phyloP scores from a whole-genome alignment of 495 filamentous ascomycete species.

The Podospora pseudoanserina region DNA sequence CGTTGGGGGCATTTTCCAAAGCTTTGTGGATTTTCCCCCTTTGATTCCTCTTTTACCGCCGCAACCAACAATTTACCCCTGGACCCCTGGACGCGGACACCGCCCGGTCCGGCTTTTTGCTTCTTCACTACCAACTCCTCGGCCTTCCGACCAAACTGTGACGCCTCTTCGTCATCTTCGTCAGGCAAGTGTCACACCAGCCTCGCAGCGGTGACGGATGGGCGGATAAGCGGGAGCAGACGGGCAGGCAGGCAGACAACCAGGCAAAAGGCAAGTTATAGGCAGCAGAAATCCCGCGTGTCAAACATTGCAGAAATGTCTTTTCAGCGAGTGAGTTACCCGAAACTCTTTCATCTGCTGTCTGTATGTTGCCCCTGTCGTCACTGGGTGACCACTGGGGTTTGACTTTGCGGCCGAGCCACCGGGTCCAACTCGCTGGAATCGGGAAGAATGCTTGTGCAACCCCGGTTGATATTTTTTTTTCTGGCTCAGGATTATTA shows the following conservation, averaged over 20 bases:
- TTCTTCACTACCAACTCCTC: not conserved
- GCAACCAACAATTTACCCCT: not conserved
- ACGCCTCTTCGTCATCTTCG: not conserved
- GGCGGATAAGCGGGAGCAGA: not conserved
- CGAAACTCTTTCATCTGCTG: not conserved
- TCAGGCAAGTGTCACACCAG: constrained; percentile 27
- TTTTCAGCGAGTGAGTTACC: not conserved
- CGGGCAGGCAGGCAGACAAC: not conserved
- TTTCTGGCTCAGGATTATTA: constrained; percentile 1
- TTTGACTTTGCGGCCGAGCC: not conserved
- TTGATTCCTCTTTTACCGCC: not conserved
- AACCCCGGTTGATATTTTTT: constrained; percentile 12
- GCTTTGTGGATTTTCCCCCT: not conserved
- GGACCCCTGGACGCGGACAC: constrained; percentile 1
- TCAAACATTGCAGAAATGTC: not conserved
- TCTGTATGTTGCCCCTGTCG: not conserved
- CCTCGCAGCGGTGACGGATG: constrained; percentile 4
- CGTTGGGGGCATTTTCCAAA: constrained; percentile 1
- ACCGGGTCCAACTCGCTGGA: not conserved
- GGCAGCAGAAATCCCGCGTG: not conserved
- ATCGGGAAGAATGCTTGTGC: constrained; percentile 14
- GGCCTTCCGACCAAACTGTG: not conserved
- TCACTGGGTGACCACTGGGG: not conserved
- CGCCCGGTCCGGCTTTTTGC: not conserved
- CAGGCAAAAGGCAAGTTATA: not conserved